These are phyloP conservation scores for Cadophora malorum DNA, from an alignment of 2,329 filamentous ascomycete species.

Conservation along the genomic window DNA sequence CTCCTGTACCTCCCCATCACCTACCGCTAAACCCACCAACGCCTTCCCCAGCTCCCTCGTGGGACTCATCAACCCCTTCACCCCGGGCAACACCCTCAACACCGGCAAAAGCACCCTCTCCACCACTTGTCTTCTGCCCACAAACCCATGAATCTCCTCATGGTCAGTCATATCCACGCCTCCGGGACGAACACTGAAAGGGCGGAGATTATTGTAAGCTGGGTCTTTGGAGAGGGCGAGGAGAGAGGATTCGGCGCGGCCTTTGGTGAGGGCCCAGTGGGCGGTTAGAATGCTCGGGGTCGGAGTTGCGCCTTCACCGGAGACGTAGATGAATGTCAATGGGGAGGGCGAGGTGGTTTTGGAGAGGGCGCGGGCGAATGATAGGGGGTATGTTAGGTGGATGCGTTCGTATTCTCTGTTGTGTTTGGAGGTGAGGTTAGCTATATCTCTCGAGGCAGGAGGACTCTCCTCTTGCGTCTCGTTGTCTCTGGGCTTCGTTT, in stretches of 20 bases:
- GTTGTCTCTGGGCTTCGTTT: too few relatives aligned
- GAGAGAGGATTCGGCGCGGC: slow-evolving; percentile 66
- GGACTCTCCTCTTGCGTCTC: too few relatives aligned
- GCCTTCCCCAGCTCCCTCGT: slow-evolving; percentile 55
- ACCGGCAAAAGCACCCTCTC: slow-evolving; percentile 34
- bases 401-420: slow-evolving; percentile 68
- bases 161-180: slow-evolving; percentile 59
- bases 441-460: too few relatives aligned
- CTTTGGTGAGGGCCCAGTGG: slow-evolving; percentile 70
- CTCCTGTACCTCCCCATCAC: slow-evolving; percentile 41
- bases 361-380: slow-evolving; percentile 66
- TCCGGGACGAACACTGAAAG: slow-evolving; percentile 64
- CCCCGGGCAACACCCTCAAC: slow-evolving; percentile 38
- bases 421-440: too few relatives aligned
- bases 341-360: slow-evolving; percentile 52
- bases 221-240: slow-evolving; percentile 54
- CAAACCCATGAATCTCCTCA: slow-evolving; percentile 48
- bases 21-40: slow-evolving; percentile 55
- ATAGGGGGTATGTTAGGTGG: slow-evolving; percentile 69
- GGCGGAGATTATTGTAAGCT: slow-evolving; percentile 34
- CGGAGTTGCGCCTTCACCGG: slow-evolving; percentile 60
- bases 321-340: slow-evolving; percentile 76
- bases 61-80: slow-evolving; percentile 49
- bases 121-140: slow-evolving; percentile 35
- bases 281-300: slow-evolving; percentile 61